Percentiles rank a stretch among this genome's conserved stretches.
phyloP scores from a whole-genome alignment of 805 yeast genomes.

The Sugiyamaella floridensis region DNA sequence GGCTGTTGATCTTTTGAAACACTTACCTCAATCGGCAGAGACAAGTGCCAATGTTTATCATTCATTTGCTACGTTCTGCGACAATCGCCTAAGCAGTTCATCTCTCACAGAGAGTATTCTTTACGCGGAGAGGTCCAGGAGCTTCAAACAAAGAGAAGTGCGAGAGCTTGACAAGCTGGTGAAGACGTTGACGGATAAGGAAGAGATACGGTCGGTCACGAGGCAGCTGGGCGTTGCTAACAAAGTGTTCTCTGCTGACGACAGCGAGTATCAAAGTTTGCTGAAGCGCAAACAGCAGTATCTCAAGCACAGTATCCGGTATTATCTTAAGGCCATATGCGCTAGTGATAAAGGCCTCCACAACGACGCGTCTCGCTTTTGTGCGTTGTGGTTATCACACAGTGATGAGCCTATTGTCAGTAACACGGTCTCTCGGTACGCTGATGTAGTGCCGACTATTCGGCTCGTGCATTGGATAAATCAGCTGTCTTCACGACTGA shows the following conservation, averaged over 20 bases:
- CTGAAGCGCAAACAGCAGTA: not conserved
- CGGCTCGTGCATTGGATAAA: constrained; percentile 75
- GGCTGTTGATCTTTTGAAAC: constrained; percentile 24
- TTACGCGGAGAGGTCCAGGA: constrained; percentile 33
- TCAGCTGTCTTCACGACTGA: constrained; percentile 68
- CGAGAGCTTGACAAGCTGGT: constrained; percentile 31
- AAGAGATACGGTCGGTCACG: not conserved
- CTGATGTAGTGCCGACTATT: constrained; percentile 45
- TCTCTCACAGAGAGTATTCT: constrained; percentile 40
- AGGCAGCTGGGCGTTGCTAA: not conserved
- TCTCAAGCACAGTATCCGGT: constrained; percentile 1
- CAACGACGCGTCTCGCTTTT: constrained; percentile 61
- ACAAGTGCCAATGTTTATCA: constrained; percentile 44
- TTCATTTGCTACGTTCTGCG: constrained; percentile 67
- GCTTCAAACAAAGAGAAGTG: constrained; percentile 34
- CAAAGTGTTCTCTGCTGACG: not conserved
- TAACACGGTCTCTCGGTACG: constrained; percentile 32
- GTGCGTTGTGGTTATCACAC: constrained; percentile 76
- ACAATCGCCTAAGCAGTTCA: constrained; percentile 47
- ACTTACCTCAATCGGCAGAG: constrained; percentile 15
- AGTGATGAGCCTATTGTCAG: constrained; percentile 42
- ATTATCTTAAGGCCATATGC: constrained; percentile 5
- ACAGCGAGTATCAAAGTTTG: not conserved
- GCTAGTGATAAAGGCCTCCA: not conserved
- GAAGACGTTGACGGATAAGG: not conserved